Conservation (phyloP, 1,284 basidiomycete genomes). For the Vanrija sp. region DNA sequence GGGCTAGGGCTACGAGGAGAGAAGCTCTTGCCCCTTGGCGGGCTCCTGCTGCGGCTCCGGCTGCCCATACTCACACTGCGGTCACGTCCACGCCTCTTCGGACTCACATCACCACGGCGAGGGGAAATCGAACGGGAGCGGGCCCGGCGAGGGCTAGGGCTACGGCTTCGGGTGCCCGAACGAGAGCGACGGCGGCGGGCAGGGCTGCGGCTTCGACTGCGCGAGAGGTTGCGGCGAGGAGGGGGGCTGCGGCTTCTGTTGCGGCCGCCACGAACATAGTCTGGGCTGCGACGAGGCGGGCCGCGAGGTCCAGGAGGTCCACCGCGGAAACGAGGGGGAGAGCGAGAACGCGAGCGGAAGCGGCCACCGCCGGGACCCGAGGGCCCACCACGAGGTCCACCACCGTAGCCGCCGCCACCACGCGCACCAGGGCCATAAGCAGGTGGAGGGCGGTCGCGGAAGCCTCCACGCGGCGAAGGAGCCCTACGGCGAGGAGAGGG, state of each 20-base stretch:
- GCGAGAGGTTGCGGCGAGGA: slow-evolving; percentile 1
- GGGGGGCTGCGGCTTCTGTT: slow-evolving; percentile 5
- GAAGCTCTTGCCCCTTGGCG: background rate
- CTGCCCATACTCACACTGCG: slow-evolving; percentile 13
- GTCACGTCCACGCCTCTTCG: background rate
- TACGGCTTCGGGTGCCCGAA: background rate
- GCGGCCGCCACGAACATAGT: slow-evolving; percentile 18
- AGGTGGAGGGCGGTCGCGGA: slow-evolving; percentile 9
- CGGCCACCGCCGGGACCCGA: background rate
- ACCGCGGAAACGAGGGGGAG: background rate
- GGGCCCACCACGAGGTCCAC: background rate
- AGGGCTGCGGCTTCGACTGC: slow-evolving; percentile 5
- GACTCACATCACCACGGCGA: background rate
- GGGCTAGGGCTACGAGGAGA: slow-evolving; percentile 9
- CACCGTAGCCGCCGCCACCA: slow-evolving; percentile 4
- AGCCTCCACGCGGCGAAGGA: background rate
- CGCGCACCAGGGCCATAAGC: slow-evolving; percentile 17
- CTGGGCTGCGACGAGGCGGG: slow-evolving; percentile 13
- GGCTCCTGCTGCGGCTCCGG: background rate
- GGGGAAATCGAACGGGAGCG: background rate
- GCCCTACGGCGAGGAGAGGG: slow-evolving; percentile 1
- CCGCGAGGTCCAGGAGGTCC: slow-evolving; percentile 14
- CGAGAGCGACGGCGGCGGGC: background rate
- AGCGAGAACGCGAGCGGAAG: background rate
- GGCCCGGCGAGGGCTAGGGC: background rate